A percentile compares a stretch with the other conserved stretches of the same genome.
These are phyloP conservation scores for Nymphaea colorata DNA, from an alignment of 164 flowering plant genomes.

Conservation along the genomic window DNA sequence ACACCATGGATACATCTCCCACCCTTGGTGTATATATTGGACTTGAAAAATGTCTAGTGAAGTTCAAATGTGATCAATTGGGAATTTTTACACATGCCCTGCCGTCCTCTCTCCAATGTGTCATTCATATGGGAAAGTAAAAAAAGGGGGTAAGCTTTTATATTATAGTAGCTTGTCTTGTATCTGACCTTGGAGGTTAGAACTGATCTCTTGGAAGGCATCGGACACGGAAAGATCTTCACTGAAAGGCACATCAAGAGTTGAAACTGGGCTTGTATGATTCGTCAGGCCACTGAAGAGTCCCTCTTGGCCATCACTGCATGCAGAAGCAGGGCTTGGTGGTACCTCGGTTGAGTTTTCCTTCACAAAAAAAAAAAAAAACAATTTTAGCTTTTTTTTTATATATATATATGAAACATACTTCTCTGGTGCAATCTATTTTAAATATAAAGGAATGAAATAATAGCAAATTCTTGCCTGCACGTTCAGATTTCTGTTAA, in stretches of 20 bases:
- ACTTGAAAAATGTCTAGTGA: no score
- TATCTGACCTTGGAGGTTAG: conserved; percentile 54
- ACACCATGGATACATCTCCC: no score
- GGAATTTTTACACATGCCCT: no score
- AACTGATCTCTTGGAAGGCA: conserved; percentile 67
- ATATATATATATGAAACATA: not conserved
- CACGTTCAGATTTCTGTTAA: conserved; percentile 29
- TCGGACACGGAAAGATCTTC: conserved; percentile 29
- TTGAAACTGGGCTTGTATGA: conserved; percentile 44
- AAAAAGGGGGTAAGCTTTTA: no score
- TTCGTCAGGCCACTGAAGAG: conserved; percentile 25
- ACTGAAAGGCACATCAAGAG: conserved; percentile 8
- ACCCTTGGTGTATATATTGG: no score
- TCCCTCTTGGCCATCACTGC: conserved; percentile 67
- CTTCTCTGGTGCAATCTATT: not conserved
- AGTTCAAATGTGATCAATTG: no score
- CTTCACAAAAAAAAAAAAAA: conserved; percentile 19
- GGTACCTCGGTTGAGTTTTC: conserved; percentile 97
- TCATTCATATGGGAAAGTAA: no score
- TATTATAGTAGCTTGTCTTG: no score
- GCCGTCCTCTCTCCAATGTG: no score
- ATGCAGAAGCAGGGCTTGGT: conserved; percentile 96
- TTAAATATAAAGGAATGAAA: not conserved
- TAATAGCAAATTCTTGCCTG: conserved; percentile 31
- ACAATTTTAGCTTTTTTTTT: no score